Evolutionary conservation across 768 basidiomycete species (phyloP).

Genomic region (Boletus rufocinnamomeus): DNA sequence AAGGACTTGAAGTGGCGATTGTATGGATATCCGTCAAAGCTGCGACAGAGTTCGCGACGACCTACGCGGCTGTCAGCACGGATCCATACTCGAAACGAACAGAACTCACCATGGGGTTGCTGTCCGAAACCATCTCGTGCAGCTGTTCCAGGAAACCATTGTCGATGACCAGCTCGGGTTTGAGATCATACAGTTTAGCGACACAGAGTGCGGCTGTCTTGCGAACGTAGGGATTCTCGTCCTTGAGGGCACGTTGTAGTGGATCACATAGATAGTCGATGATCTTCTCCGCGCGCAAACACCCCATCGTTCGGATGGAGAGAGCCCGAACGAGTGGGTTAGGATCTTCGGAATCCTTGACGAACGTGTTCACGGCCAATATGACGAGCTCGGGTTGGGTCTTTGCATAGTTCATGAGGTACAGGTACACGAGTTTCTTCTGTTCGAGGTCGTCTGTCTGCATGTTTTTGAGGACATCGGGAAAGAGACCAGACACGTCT

Average conservation of each 20-base stretch:
- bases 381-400: constrained; percentile 99
- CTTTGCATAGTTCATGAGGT: constrained; percentile 99
- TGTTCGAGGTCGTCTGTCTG: constrained; percentile 99
- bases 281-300: constrained; percentile 96
- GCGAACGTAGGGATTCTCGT: constrained; percentile 97
- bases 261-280: constrained; percentile 99
- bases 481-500: constrained; percentile 94
- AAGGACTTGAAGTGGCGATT: constrained; percentile 54
- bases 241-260: constrained; percentile 84
- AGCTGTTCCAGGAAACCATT: constrained; percentile 90
- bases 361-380: constrained; percentile 98
- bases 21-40: constrained; percentile 91
- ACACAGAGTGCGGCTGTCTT: constrained; percentile 98
- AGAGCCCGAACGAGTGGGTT: constrained; percentile 96
- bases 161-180: constrained; percentile 92
- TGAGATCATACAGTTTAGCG: constrained; percentile 96
- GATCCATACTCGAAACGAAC: not conserved
- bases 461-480: constrained; percentile 99
- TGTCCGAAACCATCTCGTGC: constrained; percentile 91
- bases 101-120: constrained; percentile 89
- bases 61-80: constrained; percentile 48
- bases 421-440: constrained; percentile 99
- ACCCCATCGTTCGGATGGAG: constrained; percentile 97
- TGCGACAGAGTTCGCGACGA: constrained; percentile 94
- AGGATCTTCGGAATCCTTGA: constrained; percentile 94